phyloP scores from a whole-genome alignment of 2,329 filamentous ascomycete species.

The Tolypocladium sp. region DNA sequence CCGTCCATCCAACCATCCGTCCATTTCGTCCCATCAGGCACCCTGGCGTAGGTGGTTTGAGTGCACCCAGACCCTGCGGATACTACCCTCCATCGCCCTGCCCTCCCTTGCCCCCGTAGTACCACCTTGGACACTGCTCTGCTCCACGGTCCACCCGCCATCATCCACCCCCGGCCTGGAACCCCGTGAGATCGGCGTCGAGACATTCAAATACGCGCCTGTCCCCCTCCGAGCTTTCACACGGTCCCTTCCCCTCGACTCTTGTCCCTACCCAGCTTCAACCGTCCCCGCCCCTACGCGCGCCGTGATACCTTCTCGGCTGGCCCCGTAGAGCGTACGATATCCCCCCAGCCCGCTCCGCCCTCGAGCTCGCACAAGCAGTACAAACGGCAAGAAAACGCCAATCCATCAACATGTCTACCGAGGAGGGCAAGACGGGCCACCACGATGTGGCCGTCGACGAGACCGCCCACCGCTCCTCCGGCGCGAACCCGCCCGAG shows the following conservation, averaged over 20 bases:
- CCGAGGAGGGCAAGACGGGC: conserved; percentile 14
- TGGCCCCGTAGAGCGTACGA: neutral
- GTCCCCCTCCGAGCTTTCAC: neutral
- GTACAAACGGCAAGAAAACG: too few species aligned
- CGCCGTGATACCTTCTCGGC: neutral
- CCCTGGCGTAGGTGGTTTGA: neutral
- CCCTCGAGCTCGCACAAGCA: neutral
- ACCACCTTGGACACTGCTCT: neutral
- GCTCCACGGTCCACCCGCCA: neutral
- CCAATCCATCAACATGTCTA: conserved; percentile 9
- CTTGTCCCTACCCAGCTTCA: neutral
- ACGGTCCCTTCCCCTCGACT: neutral
- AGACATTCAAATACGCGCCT: neutral
- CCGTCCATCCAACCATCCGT: conserved; percentile 6
- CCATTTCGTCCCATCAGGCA: neutral
- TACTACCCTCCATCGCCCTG: conserved; percentile 5
- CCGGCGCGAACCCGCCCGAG: neutral
- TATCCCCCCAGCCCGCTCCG: neutral
- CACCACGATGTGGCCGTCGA: conserved; percentile 6
- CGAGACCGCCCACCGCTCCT: conserved; percentile 4
- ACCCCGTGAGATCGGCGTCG: neutral
- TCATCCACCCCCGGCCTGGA: neutral
- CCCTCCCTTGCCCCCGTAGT: neutral
- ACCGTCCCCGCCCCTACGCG: neutral
- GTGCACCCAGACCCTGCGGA: conserved; percentile 2